Base-by-base conservation (phyloP, 2,329 filamentous ascomycete genomes). In the Remersonia thermophila region DNA sequence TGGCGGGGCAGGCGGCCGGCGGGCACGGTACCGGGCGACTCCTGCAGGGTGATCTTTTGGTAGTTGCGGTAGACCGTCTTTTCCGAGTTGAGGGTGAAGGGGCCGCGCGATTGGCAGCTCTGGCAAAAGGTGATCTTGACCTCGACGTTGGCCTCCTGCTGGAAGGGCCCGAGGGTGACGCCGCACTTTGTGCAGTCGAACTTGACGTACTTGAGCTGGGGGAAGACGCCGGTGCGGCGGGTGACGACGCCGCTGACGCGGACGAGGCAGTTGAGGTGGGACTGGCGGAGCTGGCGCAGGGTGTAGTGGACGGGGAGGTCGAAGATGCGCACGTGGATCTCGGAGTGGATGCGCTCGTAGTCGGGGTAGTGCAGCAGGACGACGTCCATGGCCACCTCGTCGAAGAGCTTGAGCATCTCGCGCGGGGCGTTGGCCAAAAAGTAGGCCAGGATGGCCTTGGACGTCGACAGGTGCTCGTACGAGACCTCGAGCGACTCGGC, bases 11-110 rank as follows among this genome's bases (percentile, higher is more conserved):
- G 72, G 59, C 91, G 87, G 52, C 91, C 91, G 26, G 93, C 87
- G 4, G 91, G 93, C 3, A 98, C 91, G 6, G 91, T 96, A 37
- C 91, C 93, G 3, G 91, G 91, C 0, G 93, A 94, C 58, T 98
- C 91, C 54, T 98, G 91, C 10, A 98, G 71, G 0, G 91, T 98
- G 50, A 98, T 68, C 56, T 95, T 98, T 58, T 98, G 91, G 61
- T 95, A 98, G 60, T 98, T 98, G 44, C 91, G 82, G 63, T 98
- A 98, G 12, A 98, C 83, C 0, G 91, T 98, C 67, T 94, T 93
- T 57, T 96, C 91, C 3, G 86, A 91, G 62, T 96, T 96, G 47
- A 98, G 67, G 0, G 80, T 93, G 55, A 98, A 98, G 0, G 91
- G 93, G 0, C 91, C 91, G 28, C 85, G 79, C 27, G 85, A 93